Percentiles rank a stretch among this genome's conserved stretches.
phyloP scores from a whole-genome alignment of 2,329 filamentous ascomycete genomes.

The Simplicillium aogashimaense region DNA sequence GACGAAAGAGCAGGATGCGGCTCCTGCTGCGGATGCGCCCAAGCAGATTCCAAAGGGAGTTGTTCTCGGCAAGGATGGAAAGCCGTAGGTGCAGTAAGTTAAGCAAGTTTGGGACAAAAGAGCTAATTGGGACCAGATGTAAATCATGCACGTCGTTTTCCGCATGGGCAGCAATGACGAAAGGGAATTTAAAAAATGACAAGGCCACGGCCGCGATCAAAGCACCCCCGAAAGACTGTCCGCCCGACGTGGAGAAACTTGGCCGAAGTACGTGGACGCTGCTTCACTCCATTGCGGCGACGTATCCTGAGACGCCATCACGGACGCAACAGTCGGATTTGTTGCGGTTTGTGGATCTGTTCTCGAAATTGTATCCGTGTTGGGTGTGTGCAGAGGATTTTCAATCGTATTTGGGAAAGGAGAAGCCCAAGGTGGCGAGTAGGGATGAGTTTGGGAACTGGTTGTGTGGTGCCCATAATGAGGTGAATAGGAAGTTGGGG shows the following conservation, averaged over 20 bases:
- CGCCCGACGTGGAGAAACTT: slow-evolving; percentile 78
- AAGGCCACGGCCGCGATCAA: slow-evolving; percentile 18
- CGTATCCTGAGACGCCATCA: slow-evolving; percentile 66
- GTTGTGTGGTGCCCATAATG: slow-evolving; percentile 82
- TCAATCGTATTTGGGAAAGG: slow-evolving; percentile 64
- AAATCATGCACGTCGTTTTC: slow-evolving; percentile 62
- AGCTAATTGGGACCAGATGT: slow-evolving; percentile 40
- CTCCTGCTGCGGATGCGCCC: slow-evolving; percentile 12
- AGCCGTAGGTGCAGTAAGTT: slow-evolving; percentile 52
- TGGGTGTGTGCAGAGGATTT: slow-evolving; percentile 95
- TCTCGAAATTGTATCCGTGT: slow-evolving; percentile 86
- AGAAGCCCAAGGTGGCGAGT: slow-evolving; percentile 51
- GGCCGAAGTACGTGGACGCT: slow-evolving; percentile 90
- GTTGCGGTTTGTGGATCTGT: slow-evolving; percentile 65
- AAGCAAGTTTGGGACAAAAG: background rate
- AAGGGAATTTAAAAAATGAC: slow-evolving; percentile 21
- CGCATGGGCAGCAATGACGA: slow-evolving; percentile 47
- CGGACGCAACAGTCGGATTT: slow-evolving; percentile 65
- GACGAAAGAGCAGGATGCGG: slow-evolving; percentile 12
- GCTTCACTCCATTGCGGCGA: slow-evolving; percentile 81
- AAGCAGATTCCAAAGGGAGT: slow-evolving; percentile 55
- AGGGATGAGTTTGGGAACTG: slow-evolving; percentile 67
- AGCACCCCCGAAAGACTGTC: slow-evolving; percentile 56
- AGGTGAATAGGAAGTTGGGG: slow-evolving; percentile 80
- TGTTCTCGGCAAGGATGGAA: slow-evolving; percentile 70